Evolutionary conservation across 805 yeast genomes (phyloP), one percentile per base, ranked within the genome.

Genomic region (Tanozyma kutaoensis): DNA sequence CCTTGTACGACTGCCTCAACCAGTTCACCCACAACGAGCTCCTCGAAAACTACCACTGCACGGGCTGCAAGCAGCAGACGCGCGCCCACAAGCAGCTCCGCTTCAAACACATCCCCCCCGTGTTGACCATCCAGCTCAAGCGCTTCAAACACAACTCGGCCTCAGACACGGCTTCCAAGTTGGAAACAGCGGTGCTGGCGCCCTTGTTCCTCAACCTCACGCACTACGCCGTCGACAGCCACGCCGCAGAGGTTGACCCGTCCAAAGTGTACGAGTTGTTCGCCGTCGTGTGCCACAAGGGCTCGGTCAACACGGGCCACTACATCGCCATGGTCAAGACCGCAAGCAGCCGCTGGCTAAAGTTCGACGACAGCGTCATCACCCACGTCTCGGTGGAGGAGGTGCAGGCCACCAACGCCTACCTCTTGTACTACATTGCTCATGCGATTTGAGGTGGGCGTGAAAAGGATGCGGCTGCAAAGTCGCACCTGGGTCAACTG

Each of bases 281-380:
- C 51, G 95, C 88, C 2, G 70, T 86, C 18, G 77, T 91, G 8
- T 73, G 84, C 40, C 98, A 91, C 49, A 74, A 73, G 19, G 99
- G 99, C 1, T 75, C 88, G 12, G 91, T 88, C 5, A 84, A 84
- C 46, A 91, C 96, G 2, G 99, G 99, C 8, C 99, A 91, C 50
- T 91, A 91, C 48, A 67, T 86, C 10, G 76, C 91, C 12, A 64
- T 76, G 41, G 68, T 81, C 34, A 88, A 86, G 45, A 69, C 62
- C 29, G 58, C 69, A n/a, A 66, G 69, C 23, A 79, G 84, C 3
- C 63, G 68, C 40, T 91, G 99, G 99, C 78, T 78, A 46, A 75
- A 72, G 46, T 86, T 85, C 47, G 95, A 91, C 45, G 99, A 91
- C 54, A 73, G 91, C 12, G 72, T 75, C 41, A 78, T 91, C 10